Conservation (phyloP, 2,329 filamentous ascomycete genomes). For the Nemania sp. region DNA sequence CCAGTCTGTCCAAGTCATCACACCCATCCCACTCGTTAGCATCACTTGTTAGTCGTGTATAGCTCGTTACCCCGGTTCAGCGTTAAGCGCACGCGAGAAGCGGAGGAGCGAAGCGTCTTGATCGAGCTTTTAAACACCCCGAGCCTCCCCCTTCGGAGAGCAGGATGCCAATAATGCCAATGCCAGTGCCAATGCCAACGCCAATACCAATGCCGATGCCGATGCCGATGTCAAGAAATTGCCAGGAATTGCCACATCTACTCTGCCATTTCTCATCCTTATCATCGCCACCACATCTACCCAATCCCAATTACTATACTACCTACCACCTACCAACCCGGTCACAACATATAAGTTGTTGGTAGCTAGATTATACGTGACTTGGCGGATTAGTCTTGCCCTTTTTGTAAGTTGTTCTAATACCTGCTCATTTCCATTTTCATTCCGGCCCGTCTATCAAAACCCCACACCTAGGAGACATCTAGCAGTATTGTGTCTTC, state of each 20-base stretch:
- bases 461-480: not conserved
- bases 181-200: not conserved
- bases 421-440: not conserved
- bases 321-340: not conserved
- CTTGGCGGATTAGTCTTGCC: not conserved
- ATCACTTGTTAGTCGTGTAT: slow-evolving; percentile 7
- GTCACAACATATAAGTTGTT: not conserved
- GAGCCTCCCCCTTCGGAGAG: slow-evolving; percentile 13
- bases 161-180: not conserved
- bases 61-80: slow-evolving; percentile 7
- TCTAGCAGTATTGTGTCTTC: not conserved
- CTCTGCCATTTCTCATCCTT: not conserved
- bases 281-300: not conserved
- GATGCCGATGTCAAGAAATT: no score
- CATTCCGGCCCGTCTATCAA: no score
- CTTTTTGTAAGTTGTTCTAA: slow-evolving; percentile 16
- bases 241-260: no score
- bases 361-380: not conserved
- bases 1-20: slow-evolving; percentile 19
- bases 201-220: not conserved
- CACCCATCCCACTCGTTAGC: slow-evolving; percentile 25
- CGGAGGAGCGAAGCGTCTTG: slow-evolving; percentile 8
- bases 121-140: slow-evolving; percentile 24
- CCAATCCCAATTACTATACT: not conserved
- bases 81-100: not conserved